These are phyloP conservation scores for Blastomyces percursus DNA, from an alignment of 2,329 filamentous ascomycete genomes.

Conservation along the genomic window DNA sequence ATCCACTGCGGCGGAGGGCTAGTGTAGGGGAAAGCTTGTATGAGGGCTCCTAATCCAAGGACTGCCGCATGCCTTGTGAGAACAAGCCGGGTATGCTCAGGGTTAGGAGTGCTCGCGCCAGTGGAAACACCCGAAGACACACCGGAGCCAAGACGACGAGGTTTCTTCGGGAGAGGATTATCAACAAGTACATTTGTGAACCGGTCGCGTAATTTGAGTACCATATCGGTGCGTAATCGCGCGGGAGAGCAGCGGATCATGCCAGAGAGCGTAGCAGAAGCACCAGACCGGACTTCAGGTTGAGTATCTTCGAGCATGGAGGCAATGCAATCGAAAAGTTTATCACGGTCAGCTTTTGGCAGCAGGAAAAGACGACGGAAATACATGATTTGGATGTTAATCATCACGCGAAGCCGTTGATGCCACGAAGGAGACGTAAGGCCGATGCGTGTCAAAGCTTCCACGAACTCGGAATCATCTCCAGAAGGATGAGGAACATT, in stretches of 20 bases:
- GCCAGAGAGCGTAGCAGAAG: constrained; percentile 83
- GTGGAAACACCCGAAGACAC: constrained; percentile 35
- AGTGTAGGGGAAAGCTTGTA: constrained; percentile 93
- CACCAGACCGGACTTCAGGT: constrained; percentile 85
- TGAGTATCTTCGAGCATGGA: constrained; percentile 88
- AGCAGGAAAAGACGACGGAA: constrained; percentile 92
- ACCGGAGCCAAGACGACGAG: constrained; percentile 26
- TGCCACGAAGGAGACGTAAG: constrained; percentile 82
- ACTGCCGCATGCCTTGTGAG: constrained; percentile 82
- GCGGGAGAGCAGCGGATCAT: constrained; percentile 96
- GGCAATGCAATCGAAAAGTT: constrained; percentile 83
- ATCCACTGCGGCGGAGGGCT: constrained; percentile 89
- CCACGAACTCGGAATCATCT: constrained; percentile 74
- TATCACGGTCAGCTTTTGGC: constrained; percentile 59
- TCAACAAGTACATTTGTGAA: constrained; percentile 68
- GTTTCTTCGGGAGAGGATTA: constrained; percentile 75
- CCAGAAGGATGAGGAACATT: constrained; percentile 87
- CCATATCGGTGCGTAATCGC: constrained; percentile 64
- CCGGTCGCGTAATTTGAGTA: constrained; percentile 61
- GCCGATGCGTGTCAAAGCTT: constrained; percentile 76
- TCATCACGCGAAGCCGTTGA: constrained; percentile 82
- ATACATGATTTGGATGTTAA: constrained; percentile 98
- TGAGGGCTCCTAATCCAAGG: constrained; percentile 75
- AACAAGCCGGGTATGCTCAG: constrained; percentile 58
- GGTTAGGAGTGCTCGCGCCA: constrained; percentile 39